Base-by-base conservation (phyloP, 345 rosid genomes). In the Litchi chinensis region DNA sequence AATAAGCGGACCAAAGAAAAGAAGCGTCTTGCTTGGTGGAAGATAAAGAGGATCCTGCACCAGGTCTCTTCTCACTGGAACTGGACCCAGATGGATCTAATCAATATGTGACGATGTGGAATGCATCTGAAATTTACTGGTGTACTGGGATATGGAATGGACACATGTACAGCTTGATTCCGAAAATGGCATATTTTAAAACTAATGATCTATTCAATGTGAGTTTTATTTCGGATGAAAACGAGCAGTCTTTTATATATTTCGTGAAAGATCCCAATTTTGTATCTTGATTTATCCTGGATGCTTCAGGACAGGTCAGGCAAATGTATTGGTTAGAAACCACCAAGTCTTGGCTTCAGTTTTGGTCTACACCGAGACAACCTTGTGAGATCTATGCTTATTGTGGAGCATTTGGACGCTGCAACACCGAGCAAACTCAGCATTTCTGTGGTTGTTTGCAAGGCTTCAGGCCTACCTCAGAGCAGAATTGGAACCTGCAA, bases 31-130 rank as follows among this genome's bases (percentile, higher is more conserved):
- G 75, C 79, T 16, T 91, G 91, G 0, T 94, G 93, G 97, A 92
- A 78, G 77, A 71, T 73, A 5, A 0, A 0, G 88, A 86, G 6
- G 90, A 94, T 74, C 94, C 98, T 10, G 82, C 93, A 8, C 87
- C 89, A 5, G 95, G 94, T 74, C 89, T 85, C 60, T 94, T 86
- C 83, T 87, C 97, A 57, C 84, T 92, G 5, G 87, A 86, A 82
- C 81, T 89, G 15, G 84, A 83, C 32, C 89, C 87, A 1, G 70
- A 75, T 43, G 86, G 83, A 26, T 79, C 81, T 41, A 86, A 86
- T 39, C 83, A 87, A 69, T 92, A 92, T 80, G 43, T 60, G 12
- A 82, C 89, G 56, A 54, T 77, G 5, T 84, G 94, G 95, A 92
- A 94, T 43, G 37, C 65, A 65, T 66, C 97, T 7, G 44, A 18